A percentile compares a stretch with the other conserved stretches of the same genome.
Conservation (phyloP, 2,329 filamentous ascomycete species). For the Biscogniauxia sp. region DNA sequence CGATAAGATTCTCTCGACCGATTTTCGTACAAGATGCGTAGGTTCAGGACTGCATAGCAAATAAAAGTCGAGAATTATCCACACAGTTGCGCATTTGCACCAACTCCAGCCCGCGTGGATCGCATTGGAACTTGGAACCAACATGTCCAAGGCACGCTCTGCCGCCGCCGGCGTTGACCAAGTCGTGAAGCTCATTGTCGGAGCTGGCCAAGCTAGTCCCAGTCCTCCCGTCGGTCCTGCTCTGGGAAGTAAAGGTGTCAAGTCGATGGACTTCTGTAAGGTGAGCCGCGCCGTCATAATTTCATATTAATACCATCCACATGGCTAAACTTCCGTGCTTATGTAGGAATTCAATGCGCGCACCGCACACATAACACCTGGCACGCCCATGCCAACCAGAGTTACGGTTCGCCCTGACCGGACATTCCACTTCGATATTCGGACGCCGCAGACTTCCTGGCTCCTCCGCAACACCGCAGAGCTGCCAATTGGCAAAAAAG, state of each 20-base stretch:
- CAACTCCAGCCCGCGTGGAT: constrained; percentile 1
- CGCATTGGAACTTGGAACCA: constrained; percentile 7
- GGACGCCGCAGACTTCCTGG: constrained; percentile 92
- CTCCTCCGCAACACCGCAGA: constrained; percentile 82
- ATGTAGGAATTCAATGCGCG: constrained; percentile 91
- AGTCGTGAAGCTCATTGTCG: constrained; percentile 96
- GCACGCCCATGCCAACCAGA: constrained; percentile 85
- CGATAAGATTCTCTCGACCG: background rate
- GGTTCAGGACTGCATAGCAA: background rate
- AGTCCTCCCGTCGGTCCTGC: constrained; percentile 96
- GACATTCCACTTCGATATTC: constrained; percentile 87
- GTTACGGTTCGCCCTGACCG: constrained; percentile 92
- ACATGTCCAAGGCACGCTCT: constrained; percentile 52
- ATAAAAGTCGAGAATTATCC: background rate
- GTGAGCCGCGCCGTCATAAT: constrained; percentile 42
- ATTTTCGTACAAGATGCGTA: background rate
- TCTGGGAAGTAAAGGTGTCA: constrained; percentile 94
- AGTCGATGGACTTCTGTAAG: constrained; percentile 99
- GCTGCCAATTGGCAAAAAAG: constrained; percentile 68
- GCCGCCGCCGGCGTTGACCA: constrained; percentile 53
- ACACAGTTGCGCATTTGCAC: background rate
- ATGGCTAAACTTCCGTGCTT: constrained; percentile 14
- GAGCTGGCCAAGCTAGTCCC: constrained; percentile 89
- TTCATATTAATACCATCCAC: constrained; percentile 1
- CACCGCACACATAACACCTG: constrained; percentile 77